Conservation (phyloP, 305 asterid genomes). For the Fraxinus velutina region DNA sequence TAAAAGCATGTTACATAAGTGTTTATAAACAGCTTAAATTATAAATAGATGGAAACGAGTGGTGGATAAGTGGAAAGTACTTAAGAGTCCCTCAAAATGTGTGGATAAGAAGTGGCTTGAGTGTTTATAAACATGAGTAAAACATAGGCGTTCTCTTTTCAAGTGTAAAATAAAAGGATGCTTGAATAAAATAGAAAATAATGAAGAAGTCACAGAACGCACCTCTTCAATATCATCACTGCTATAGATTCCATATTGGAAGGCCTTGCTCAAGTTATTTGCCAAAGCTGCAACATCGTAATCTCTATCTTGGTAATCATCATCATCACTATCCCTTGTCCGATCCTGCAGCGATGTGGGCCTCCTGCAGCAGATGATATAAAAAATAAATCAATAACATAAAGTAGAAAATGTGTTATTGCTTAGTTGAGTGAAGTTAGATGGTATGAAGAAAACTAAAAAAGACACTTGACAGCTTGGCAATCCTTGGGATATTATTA, state of each 20-base stretch:
- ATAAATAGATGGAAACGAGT: slow-evolving; percentile 22
- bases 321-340: slow-evolving; percentile 89
- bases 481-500: not conserved
- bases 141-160: not conserved
- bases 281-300: slow-evolving; percentile 98
- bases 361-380: slow-evolving; percentile 62
- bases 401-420: not conserved
- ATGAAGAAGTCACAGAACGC: slow-evolving; percentile 8
- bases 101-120: slow-evolving; percentile 12
- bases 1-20: not conserved
- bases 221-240: slow-evolving; percentile 75
- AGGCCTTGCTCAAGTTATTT: slow-evolving; percentile 92
- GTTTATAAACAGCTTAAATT: not conserved
- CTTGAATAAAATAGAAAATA: not conserved
- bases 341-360: slow-evolving; percentile 82
- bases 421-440: not conserved
- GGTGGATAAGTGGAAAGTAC: slow-evolving; percentile 25
- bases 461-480: not conserved
- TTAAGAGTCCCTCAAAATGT: slow-evolving; percentile 73
- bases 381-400: not conserved
- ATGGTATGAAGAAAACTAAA: not conserved
- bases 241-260: slow-evolving; percentile 80
- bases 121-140: not conserved
- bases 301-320: slow-evolving; percentile 94
- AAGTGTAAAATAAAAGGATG: not conserved